Evolutionary conservation across 1,139 yeast species (phyloP), one percentile per base, ranked within the genome.

Genomic region (Saccharomycopsis crataegensis): DNA sequence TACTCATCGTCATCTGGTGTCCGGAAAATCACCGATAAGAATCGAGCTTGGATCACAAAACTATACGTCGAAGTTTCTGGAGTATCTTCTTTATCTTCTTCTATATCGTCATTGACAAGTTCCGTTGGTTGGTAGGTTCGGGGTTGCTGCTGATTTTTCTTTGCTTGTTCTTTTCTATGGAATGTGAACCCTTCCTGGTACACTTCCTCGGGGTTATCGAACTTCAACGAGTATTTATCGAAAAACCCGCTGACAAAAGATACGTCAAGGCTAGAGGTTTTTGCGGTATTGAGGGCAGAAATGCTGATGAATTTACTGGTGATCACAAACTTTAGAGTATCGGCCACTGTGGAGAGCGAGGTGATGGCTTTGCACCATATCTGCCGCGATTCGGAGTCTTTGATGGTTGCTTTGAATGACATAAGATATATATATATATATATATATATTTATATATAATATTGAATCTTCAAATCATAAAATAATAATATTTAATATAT

Each of bases 311-410:
- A 40, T 12, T 43, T 44, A 8, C 28, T 14, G 16, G 52, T 42
- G 11, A 53, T 42, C 5, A 33, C 40, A 17, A 57, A 49, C 28
- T 45, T 46, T 11, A 55, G 43, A 17, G 31, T 49, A 17, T 55
- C 59, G 9, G 52, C 38, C 11, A 57, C 33, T 6, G 53, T 28
- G 1, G 56, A 44, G 6, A 57, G 43, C 5, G 53, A 40, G n/a
- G 17, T 12, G 11, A 57, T 48, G n/a, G 50, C 36, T 33, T 49
- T 52, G 48, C 52, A 49, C 57, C 57, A 57, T 32, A 51, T 45
- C 16, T 48, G 50, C 14, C 46, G 42, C 6, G 55, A 43, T n/a
- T 51, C 56, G 7, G 37, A 11, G 22, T 44, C 50, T n/a, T 48
- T 44, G 8, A 56, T 28, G 6, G 36, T 34, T 36, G 55, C 53